A percentile compares a stretch with the other conserved stretches of the same genome.
Evolutionary conservation across 257 asterid genomes (phyloP).

Genomic region (Nicotiana tomentosiformis): DNA sequence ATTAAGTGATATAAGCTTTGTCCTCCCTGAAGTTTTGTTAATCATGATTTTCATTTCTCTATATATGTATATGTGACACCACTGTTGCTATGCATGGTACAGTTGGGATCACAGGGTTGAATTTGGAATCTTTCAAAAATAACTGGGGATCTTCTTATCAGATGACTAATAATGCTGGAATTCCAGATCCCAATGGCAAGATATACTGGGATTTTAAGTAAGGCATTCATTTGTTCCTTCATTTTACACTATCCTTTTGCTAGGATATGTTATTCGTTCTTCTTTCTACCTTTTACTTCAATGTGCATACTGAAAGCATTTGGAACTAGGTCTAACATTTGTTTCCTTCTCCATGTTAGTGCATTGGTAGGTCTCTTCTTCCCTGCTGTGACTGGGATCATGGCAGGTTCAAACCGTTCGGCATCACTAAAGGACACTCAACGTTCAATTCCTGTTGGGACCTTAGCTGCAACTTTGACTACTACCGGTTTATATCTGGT

Average conservation of each 20-base stretch:
- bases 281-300: not conserved
- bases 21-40: not conserved
- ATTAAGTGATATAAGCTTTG: not conserved
- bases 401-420: constrained; percentile 99
- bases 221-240: constrained; percentile 3
- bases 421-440: constrained; percentile 98
- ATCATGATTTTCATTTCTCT: not conserved
- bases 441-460: constrained; percentile 93
- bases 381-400: constrained; percentile 99
- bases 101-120: constrained; percentile 96
- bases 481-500: constrained; percentile 71
- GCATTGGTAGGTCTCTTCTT: constrained; percentile 98
- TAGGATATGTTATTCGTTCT: not conserved
- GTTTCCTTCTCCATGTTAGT: constrained; percentile 44
- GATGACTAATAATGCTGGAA: constrained; percentile 89
- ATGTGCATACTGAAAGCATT: not conserved
- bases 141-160: constrained; percentile 87
- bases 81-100: constrained; percentile 26
- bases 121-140: constrained; percentile 59
- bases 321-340: not conserved
- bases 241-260: not conserved
- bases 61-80: not conserved
- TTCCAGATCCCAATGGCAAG: constrained; percentile 87
- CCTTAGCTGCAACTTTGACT: constrained; percentile 84
- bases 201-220: constrained; percentile 89